Base-by-base conservation (phyloP, 345 rosid genomes). In the Tarenaya hassleriana region DNA sequence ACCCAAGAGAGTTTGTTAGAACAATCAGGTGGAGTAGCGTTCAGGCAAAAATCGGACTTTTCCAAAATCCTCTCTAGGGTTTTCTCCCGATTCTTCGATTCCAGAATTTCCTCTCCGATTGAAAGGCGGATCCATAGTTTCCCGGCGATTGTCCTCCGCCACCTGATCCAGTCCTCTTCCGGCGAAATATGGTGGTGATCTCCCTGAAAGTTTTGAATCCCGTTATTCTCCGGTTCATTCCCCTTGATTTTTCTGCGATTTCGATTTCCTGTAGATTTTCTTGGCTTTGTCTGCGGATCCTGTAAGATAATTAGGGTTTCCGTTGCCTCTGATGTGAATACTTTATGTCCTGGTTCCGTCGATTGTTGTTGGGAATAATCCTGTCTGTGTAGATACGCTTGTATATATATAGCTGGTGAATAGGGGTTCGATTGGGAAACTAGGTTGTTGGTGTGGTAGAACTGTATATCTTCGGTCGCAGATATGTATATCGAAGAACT, bases 401-500 rank as follows among this genome's bases (percentile, higher is more conserved):
- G 3, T 51, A 14, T 29, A 14, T 29, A n/a, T 3, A 49, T 20
- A 14, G 49, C 34, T 32, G 47, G 60, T 56, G 41, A 9, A 47
- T 67, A 49, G 67, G 52, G 55, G 56, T 58, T 69, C 61, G 16
- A 7, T 49, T 49, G 35, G 50, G 56, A 19, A n/a, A 12, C 8
- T 41, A 54, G 57, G 18, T 54, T 60, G 46, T 34, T 21, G 58
- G 35, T 50, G 55, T 58, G 54, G 48, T n/a, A 61, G 63, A 39
- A 71, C 45, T 42, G 27, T 47, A 32, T 55, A 54, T 67, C 57
- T 51, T 62, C 56, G 61, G 62, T 60, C 60, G 69, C 46, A 68
- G 70, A 49, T 75, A 92, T 92, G 98, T 67, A 79, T 73, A 83
- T 92, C 75, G 95, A 88, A 73, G 94, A 88, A 50, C 49, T 85